These are phyloP conservation scores for Epichloe scottii DNA, from an alignment of 2,329 filamentous ascomycete species.

Conservation along the genomic window DNA sequence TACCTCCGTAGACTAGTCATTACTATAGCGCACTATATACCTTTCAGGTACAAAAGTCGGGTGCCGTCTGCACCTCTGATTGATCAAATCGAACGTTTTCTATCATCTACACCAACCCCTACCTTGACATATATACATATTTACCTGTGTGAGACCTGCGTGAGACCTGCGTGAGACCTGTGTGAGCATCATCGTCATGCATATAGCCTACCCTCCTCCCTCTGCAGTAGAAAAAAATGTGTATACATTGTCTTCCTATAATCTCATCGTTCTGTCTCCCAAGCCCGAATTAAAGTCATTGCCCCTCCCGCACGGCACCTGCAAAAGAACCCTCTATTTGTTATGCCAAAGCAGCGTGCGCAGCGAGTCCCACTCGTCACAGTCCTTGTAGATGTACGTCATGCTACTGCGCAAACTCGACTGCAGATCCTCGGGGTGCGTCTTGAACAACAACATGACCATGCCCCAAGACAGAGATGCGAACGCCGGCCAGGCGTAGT, in stretches of 20 bases:
- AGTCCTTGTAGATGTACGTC: constrained; percentile 91
- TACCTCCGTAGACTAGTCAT: no score
- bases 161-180: neutral
- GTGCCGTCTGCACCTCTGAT: no score
- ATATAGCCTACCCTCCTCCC: neutral
- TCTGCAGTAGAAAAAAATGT: neutral
- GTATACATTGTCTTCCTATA: neutral
- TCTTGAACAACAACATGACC: constrained; percentile 92
- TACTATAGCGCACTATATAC: no score
- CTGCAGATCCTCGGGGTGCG: constrained; percentile 85
- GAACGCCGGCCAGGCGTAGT: constrained; percentile 85
- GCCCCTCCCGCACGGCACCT: neutral
- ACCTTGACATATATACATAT: no score
- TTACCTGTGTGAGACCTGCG: neutral
- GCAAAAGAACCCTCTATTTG: constrained; percentile 27
- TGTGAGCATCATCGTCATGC: neutral
- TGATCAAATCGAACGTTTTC: no score
- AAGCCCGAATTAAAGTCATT: neutral
- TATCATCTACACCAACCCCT: no score
- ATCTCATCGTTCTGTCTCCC: neutral
- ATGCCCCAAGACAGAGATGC: constrained; percentile 81
- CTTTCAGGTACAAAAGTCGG: no score
- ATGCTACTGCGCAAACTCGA: constrained; percentile 87
- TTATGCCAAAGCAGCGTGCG: constrained; percentile 82
- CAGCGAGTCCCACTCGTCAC: constrained; percentile 78